These are phyloP conservation scores for Aspergillus clavatus DNA, from an alignment of 2,329 filamentous ascomycete species.

Conservation along the genomic window DNA sequence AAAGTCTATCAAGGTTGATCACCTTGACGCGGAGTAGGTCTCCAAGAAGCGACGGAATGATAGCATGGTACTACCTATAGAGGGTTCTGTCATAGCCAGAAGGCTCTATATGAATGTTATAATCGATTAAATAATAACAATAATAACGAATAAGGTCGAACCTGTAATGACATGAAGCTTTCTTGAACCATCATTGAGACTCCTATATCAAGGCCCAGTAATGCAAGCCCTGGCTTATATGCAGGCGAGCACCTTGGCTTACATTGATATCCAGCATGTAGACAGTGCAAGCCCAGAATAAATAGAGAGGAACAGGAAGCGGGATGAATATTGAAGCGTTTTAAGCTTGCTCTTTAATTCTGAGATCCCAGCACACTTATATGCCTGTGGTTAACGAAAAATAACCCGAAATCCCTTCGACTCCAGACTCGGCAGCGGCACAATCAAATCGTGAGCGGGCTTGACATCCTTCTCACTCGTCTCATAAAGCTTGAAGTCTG, in stretches of 20 bases:
- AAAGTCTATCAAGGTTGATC: slow-evolving; percentile 18
- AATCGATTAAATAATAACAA: too few species aligned
- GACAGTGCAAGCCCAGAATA: neutral
- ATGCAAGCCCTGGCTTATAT: too few species aligned
- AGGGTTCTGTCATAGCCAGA: too few species aligned
- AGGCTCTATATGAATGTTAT: too few species aligned
- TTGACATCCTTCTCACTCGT: neutral
- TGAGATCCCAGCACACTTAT: neutral
- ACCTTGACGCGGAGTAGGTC: slow-evolving; percentile 25
- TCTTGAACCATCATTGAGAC: too few species aligned
- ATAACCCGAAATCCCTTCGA: neutral
- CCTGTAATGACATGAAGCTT: too few species aligned
- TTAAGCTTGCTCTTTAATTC: neutral
- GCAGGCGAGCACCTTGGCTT: too few species aligned
- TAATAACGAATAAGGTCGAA: too few species aligned
- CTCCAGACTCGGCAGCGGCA: neutral
- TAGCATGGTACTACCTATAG: too few species aligned
- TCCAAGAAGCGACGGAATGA: slow-evolving; percentile 14
- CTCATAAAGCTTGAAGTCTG: neutral
- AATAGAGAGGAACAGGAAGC: neutral
- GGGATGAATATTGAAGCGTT: neutral
- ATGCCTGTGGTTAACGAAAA: neutral
- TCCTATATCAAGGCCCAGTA: too few species aligned
- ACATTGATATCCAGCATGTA: neutral
- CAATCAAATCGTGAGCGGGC: neutral